A percentile compares a stretch with the other conserved stretches of the same genome.
Evolutionary conservation across 225 moss, liverwort and hornwort species (phyloP).

Genomic region (Climacium dendroides): DNA sequence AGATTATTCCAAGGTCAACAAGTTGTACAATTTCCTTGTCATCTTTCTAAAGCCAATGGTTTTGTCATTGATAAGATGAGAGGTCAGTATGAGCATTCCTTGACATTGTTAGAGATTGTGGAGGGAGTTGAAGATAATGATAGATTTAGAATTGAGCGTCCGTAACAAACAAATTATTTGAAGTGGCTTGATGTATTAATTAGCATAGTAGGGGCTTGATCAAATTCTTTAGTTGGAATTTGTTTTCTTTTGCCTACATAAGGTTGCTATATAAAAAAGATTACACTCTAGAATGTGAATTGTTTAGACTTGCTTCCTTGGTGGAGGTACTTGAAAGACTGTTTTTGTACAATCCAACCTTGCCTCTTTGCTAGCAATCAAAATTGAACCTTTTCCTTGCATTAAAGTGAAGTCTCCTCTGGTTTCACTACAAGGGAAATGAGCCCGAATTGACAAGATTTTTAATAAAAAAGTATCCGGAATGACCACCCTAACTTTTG

Average conservation of each 20-base stretch:
- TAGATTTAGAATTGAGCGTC: fast-evolving
- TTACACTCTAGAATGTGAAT: neutral
- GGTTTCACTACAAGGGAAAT: no score
- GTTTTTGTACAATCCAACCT: neutral
- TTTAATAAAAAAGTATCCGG: no score
- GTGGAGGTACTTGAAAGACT: no score
- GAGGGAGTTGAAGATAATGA: neutral
- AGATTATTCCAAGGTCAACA: neutral
- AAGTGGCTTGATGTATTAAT: neutral
- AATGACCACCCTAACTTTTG: no score
- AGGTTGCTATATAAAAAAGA: neutral
- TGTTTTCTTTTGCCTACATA: fast-evolving
- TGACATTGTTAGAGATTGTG: fast-evolving
- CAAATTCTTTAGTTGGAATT: neutral
- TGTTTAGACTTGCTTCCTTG: no score
- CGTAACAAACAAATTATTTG: fast-evolving
- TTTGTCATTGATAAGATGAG: neutral
- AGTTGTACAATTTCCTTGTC: neutral
- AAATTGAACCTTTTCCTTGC: neutral
- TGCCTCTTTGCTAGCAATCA: neutral
- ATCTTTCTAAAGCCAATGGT: fast-evolving
- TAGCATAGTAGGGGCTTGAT: fast-evolving
- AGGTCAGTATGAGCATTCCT: neutral
- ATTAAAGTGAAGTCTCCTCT: neutral
- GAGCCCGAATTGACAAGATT: no score